Evolutionary conservation across 108 stramenopile species (phyloP).

Genomic region (Cyclotella kingstonii): DNA sequence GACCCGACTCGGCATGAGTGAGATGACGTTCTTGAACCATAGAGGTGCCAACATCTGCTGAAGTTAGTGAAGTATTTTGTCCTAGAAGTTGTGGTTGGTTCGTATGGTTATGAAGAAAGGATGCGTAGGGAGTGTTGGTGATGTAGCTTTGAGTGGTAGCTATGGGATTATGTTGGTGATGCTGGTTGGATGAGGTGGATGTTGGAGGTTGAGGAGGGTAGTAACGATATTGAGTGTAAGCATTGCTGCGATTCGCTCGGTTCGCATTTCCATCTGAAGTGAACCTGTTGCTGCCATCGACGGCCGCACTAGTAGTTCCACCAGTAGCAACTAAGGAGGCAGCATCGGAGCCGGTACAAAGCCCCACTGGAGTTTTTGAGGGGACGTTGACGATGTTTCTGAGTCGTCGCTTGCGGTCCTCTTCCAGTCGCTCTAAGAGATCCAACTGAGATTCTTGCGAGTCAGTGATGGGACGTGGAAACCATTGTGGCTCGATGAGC

Average conservation of each 20-base stretch:
- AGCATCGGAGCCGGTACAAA: not conserved
- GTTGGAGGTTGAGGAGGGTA: conserved; percentile 18
- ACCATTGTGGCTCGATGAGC: conserved; percentile 24
- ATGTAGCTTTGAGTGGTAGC: not conserved
- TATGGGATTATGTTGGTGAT: not conserved
- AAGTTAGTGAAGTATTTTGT: too few relatives aligned
- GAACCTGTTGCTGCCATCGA: not conserved
- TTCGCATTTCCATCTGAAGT: too few relatives aligned
- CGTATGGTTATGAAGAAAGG: too few relatives aligned
- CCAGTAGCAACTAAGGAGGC: not conserved
- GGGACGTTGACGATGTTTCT: conserved; percentile 25
- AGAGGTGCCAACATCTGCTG: too few relatives aligned
- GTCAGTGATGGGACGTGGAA: conserved; percentile 33
- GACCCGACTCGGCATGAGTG: too few relatives aligned
- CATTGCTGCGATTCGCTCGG: too few relatives aligned
- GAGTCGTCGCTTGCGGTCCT: conserved; percentile 21
- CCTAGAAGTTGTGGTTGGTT: too few relatives aligned
- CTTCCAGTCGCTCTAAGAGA: conserved; percentile 28
- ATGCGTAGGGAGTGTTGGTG: not conserved
- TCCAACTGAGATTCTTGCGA: conserved; percentile 33
- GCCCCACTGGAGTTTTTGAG: conserved; percentile 18
- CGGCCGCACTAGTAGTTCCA: not conserved
- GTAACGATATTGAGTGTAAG: conserved; percentile 28
- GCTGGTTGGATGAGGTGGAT: conserved; percentile 1
- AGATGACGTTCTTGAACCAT: too few relatives aligned